Conservation (phyloP, 805 yeast species). For the Yarrowia hollandica region DNA sequence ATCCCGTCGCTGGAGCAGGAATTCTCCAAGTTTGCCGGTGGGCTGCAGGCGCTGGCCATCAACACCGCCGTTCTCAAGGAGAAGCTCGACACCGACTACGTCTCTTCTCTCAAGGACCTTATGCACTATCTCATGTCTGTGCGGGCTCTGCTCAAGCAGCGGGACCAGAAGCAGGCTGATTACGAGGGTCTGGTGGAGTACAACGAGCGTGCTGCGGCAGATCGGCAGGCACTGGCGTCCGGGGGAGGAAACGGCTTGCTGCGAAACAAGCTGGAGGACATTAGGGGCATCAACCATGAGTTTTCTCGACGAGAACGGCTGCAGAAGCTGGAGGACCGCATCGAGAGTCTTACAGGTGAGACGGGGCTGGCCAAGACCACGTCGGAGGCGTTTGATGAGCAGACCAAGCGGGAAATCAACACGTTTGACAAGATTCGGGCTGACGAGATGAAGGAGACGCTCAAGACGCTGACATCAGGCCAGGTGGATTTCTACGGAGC, state of each 20-base stretch:
- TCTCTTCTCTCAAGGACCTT: conserved; percentile 80
- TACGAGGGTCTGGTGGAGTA: conserved; percentile 84
- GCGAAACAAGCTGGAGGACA: conserved; percentile 58
- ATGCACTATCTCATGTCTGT: conserved; percentile 73
- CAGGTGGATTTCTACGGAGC: conserved; percentile 72
- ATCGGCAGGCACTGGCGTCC: conserved; percentile 55
- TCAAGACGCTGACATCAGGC: conserved; percentile 70
- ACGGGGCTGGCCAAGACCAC: conserved; percentile 52
- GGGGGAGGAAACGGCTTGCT: conserved; percentile 55
- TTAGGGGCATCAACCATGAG: conserved; percentile 64
- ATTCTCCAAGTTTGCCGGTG: conserved; percentile 50
- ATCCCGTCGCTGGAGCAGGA: conserved; percentile 47
- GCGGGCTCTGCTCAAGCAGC: conserved; percentile 69
- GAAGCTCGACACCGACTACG: conserved; percentile 72
- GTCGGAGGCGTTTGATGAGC: conserved; percentile 57
- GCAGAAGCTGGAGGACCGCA: conserved; percentile 51
- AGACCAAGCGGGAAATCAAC: conserved; percentile 55
- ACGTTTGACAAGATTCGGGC: conserved; percentile 80
- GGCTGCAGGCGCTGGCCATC: conserved; percentile 48
- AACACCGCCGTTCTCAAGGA: conserved; percentile 49
- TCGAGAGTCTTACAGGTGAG: conserved; percentile 52
- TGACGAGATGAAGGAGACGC: conserved; percentile 68
- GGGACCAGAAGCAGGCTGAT: conserved; percentile 89
- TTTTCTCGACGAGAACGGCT: conserved; percentile 54
- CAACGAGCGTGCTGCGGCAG: conserved; percentile 66